phyloP scores from a whole-genome alignment of 2,329 filamentous ascomycete genomes.

The Thielaviopsis populi region DNA sequence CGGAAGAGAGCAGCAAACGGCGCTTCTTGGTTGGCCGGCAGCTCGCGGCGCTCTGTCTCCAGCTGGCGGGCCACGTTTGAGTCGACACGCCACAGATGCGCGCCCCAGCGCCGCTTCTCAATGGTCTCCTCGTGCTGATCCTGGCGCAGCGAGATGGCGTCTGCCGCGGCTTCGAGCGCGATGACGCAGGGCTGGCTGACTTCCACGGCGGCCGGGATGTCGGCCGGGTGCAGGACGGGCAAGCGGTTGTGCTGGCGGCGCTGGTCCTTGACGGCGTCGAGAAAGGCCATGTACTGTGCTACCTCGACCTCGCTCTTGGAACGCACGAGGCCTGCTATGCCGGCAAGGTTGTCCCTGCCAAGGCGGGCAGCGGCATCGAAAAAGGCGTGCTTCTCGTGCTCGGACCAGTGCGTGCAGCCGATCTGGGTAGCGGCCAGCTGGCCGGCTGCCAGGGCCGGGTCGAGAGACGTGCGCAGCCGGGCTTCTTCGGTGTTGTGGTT shows the following conservation, averaged over 20 bases:
- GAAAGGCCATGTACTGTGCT: slow-evolving; percentile 48
- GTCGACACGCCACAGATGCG: slow-evolving; percentile 49
- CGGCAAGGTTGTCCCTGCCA: slow-evolving; percentile 45
- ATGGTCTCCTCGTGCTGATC: slow-evolving; percentile 44
- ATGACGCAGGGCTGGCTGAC: slow-evolving; percentile 49
- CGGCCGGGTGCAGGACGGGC: slow-evolving; percentile 25
- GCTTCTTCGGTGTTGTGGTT: slow-evolving; percentile 45
- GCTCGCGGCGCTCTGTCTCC: slow-evolving; percentile 17
- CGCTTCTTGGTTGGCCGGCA: slow-evolving; percentile 22
- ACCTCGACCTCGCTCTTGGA: slow-evolving; percentile 66
- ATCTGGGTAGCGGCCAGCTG: slow-evolving; percentile 49
- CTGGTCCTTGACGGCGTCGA: slow-evolving; percentile 37
- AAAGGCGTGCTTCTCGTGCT: slow-evolving; percentile 53
- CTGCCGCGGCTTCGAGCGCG: slow-evolving; percentile 52
- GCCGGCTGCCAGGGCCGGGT: neutral
- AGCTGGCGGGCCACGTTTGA: slow-evolving; percentile 24
- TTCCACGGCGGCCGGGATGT: slow-evolving; percentile 59
- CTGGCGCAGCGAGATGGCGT: slow-evolving; percentile 49
- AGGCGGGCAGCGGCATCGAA: slow-evolving; percentile 50
- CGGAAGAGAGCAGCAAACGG: slow-evolving; percentile 44
- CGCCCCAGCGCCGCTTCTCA: slow-evolving; percentile 46
- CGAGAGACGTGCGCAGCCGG: neutral
- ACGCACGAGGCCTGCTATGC: slow-evolving; percentile 46
- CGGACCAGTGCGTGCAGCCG: slow-evolving; percentile 55
- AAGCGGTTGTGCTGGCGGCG: slow-evolving; percentile 24